Evolutionary conservation across 768 basidiomycete species (phyloP).

Genomic region (Hypholoma fasciculare): DNA sequence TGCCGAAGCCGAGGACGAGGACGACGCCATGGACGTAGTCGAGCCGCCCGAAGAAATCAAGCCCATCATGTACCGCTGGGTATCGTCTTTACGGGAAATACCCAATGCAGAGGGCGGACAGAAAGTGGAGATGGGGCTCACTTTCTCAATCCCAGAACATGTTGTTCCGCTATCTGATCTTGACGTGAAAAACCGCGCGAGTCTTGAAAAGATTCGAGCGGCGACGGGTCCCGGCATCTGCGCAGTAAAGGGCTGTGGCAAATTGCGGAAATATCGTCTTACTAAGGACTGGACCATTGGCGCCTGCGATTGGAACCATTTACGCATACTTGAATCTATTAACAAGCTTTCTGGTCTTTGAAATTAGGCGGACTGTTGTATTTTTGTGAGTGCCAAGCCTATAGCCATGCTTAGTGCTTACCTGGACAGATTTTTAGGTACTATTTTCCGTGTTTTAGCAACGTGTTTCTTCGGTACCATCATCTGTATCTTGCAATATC

Average conservation of each 20-base stretch:
- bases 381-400: too few relatives aligned
- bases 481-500: too few relatives aligned
- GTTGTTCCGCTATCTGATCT: constrained; percentile 6
- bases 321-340: constrained; percentile 38
- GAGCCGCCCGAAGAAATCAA: constrained; percentile 35
- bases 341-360: not conserved
- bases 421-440: too few relatives aligned
- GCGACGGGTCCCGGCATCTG: constrained; percentile 37
- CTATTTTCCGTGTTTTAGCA: too few relatives aligned
- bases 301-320: constrained; percentile 68
- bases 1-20: constrained; percentile 40
- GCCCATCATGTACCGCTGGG: constrained; percentile 73
- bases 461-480: too few relatives aligned
- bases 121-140: constrained; percentile 43
- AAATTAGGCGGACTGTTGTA: not conserved
- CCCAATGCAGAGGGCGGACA: constrained; percentile 14
- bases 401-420: too few relatives aligned
- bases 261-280: constrained; percentile 61
- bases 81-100: constrained; percentile 51
- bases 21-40: constrained; percentile 31
- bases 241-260: constrained; percentile 57
- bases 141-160: constrained; percentile 53
- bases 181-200: constrained; percentile 3
- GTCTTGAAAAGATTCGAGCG: constrained; percentile 12
- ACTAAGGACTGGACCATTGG: constrained; percentile 63